A percentile compares a stretch with the other conserved stretches of the same genome.
Evolutionary conservation across 495 filamentous ascomycete genomes (phyloP).

Genomic region (Aspergillus heteromorphus): DNA sequence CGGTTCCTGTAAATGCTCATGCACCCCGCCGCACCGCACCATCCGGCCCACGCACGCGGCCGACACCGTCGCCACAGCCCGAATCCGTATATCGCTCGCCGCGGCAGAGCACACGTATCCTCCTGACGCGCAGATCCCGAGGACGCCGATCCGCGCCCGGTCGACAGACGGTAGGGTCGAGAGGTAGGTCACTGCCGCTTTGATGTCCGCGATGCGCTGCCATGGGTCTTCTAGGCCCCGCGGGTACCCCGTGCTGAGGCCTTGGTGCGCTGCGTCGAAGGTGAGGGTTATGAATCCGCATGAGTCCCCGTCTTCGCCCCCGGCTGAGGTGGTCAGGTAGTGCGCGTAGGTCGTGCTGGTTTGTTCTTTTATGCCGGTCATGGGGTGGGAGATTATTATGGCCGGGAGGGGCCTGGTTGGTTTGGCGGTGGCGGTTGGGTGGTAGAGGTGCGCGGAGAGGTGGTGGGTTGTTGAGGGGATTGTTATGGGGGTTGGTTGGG

Average conservation of each 20-base stretch:
- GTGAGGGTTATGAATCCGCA: conserved; percentile 29
- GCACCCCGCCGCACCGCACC: conserved; percentile 18
- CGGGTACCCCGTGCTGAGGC: conserved; percentile 29
- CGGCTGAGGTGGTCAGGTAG: conserved; percentile 20
- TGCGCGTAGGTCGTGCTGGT: conserved; percentile 26
- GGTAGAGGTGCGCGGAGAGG: background rate
- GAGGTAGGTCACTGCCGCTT: conserved; percentile 32
- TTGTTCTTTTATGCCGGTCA: conserved; percentile 37
- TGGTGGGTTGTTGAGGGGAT: conserved; percentile 3
- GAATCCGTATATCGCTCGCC: conserved; percentile 34
- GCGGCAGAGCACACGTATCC: conserved; percentile 31
- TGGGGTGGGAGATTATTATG: conserved; percentile 32
- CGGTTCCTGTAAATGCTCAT: conserved; percentile 10
- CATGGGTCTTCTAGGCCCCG: conserved; percentile 32
- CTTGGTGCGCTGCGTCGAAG: conserved; percentile 37
- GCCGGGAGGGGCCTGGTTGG: background rate
- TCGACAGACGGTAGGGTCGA: conserved; percentile 22
- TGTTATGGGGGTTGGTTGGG: too few relatives aligned
- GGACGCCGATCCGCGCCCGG: conserved; percentile 26
- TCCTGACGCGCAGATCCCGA: conserved; percentile 38
- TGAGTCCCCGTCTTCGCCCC: too few relatives aligned
- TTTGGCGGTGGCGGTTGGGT: background rate
- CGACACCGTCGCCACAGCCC: conserved; percentile 29
- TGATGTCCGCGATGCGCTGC: conserved; percentile 35
- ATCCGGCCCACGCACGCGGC: conserved; percentile 27